These are phyloP conservation scores for Phytophthora ramorum DNA, from an alignment of 352 stramenopile species.

Conservation along the genomic window DNA sequence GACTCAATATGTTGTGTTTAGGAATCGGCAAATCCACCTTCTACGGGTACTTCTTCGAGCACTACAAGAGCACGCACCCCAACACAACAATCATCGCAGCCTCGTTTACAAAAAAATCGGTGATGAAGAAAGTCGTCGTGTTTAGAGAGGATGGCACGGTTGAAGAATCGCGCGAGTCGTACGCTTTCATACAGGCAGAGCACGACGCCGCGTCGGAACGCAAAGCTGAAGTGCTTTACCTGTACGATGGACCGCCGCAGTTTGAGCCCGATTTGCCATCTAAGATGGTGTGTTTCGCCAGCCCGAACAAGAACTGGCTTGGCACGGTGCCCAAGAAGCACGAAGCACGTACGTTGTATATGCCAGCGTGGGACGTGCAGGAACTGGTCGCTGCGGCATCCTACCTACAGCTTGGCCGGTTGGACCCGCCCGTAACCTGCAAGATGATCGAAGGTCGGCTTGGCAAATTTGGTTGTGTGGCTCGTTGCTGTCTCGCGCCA, in stretches of 20 bases:
- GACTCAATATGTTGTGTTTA: background rate
- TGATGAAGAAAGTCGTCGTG: background rate
- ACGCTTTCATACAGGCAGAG: background rate
- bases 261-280: background rate
- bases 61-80: background rate
- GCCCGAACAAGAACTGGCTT: background rate
- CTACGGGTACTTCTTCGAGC: constrained; percentile 18
- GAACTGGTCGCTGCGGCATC: constrained; percentile 3
- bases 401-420: background rate
- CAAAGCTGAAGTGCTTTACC: background rate
- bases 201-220: background rate
- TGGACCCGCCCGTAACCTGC: background rate
- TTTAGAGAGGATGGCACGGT: background rate
- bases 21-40: constrained; percentile 12
- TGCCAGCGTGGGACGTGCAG: constrained; percentile 7
- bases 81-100: constrained; percentile 1
- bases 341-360: background rate
- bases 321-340: background rate
- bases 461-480: constrained; percentile 4
- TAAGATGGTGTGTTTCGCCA: background rate
- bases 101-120: background rate
- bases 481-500: background rate
- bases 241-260: background rate
- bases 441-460: constrained; percentile 4
- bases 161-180: background rate